Evolutionary conservation across 2,329 filamentous ascomycete species (phyloP).

Genomic region (Plenodomus biglobosus): DNA sequence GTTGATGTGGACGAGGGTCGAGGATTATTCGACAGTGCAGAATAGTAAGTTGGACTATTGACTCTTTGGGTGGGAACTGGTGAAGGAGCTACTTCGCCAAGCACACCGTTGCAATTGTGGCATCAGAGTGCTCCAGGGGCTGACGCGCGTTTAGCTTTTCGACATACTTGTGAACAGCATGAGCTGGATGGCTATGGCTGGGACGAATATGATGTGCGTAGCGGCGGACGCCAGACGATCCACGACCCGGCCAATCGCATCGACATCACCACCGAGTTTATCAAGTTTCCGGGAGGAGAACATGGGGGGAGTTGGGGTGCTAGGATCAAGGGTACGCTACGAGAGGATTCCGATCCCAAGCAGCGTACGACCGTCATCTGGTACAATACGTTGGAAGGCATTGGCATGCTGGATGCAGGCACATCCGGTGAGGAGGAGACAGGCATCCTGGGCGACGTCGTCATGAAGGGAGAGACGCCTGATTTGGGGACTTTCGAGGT

Average conservation of each 20-base stretch:
- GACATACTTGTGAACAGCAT: constrained; percentile 94
- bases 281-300: constrained; percentile 83
- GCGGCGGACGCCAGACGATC: constrained; percentile 84
- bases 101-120: too few species aligned
- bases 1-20: constrained; percentile 85
- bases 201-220: constrained; percentile 93
- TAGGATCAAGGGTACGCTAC: constrained; percentile 77
- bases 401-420: constrained; percentile 65
- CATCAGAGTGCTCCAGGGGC: background rate
- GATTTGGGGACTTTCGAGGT: constrained; percentile 80
- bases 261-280: constrained; percentile 89
- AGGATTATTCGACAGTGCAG: constrained; percentile 74
- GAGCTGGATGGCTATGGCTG: constrained; percentile 96
- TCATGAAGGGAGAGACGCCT: constrained; percentile 67
- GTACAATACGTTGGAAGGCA: constrained; percentile 78
- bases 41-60: constrained; percentile 59
- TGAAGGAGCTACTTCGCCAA: background rate
- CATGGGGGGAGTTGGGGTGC: constrained; percentile 92
- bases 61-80: background rate
- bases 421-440: constrained; percentile 50
- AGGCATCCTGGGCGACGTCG: constrained; percentile 64
- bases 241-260: constrained; percentile 86
- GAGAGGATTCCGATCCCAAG: constrained; percentile 65
- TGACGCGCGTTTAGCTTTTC: constrained; percentile 62
- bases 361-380: constrained; percentile 79